Base-by-base conservation (phyloP, 2,329 filamentous ascomycete genomes). In the Akanthomyces lecanii region DNA sequence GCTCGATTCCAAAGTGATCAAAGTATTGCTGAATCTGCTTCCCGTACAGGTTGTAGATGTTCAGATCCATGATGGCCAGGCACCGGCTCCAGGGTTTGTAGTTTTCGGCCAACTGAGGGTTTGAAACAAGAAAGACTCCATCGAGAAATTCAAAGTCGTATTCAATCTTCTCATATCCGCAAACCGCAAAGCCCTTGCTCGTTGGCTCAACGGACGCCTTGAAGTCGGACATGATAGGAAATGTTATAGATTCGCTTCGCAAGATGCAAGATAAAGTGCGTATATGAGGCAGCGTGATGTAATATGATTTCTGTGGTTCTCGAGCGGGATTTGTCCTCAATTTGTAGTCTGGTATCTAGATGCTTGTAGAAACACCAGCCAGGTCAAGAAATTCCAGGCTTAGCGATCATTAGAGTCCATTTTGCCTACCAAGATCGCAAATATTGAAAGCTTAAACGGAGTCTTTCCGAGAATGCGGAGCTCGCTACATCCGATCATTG, bases 71-170 rank as follows among this genome's bases (percentile, higher is more conserved):
- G 68, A 90, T 82, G 28, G 87, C 87, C 51, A 91, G 75, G 67
- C 84, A 86, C 59, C 88, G 81, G 38, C 82, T 80, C 87, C 87
- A 90, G 65, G 77, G 78, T 69, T 82, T 76, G 75, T 90, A 91
- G 73, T 85, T 87, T 33, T 85, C 75, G 18, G 87, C 85, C 11
- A 91, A 80, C 68, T 89, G 81, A 18, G 77, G 69, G 69, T 89
- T 89, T 66, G 78, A 69, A 48, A 78, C 69, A 70, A 89, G 77
- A 74, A 91, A 90, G 63, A 91, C 81, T 54, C 83, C 85, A 68
- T 91, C 88, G 53, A 90, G 81, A 74, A 91, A 90, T 61, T 85
- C 85, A 73, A 91, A 91, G 75, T 89, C 87, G 72, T 90, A 90
- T 70, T 89, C 84, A 71, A 90, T 90, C 79, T 89, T 90, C 79